Conservation (phyloP, 768 basidiomycete genomes). For the Rubroboletus pulcherrimus region DNA sequence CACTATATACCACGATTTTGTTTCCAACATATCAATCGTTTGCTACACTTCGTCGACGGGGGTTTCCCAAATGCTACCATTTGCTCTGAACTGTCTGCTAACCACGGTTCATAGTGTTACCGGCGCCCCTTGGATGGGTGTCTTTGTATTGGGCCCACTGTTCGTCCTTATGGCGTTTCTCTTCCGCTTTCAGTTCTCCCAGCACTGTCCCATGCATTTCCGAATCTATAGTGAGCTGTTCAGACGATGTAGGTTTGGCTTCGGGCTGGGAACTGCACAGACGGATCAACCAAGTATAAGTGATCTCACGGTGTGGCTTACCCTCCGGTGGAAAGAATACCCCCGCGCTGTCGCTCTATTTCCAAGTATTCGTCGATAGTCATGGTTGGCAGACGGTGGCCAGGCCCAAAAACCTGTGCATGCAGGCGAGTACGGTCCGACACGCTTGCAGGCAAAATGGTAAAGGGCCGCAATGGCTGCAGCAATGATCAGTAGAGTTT, state of each 20-base stretch:
- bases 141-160: constrained; percentile 91
- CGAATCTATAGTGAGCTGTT: constrained; percentile 72
- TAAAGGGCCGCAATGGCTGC: constrained; percentile 89
- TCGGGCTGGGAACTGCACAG: constrained; percentile 59
- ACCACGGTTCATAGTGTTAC: constrained; percentile 95
- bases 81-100: constrained; percentile 11
- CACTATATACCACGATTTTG: constrained; percentile 29
- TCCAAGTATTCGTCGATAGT: constrained; percentile 91
- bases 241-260: constrained; percentile 63
- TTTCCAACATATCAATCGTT: constrained; percentile 22
- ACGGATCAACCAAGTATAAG: constrained; percentile 4
- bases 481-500: constrained; percentile 5
- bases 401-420: constrained; percentile 78
- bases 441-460: constrained; percentile 74
- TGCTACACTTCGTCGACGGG: constrained; percentile 10
- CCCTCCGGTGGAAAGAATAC: constrained; percentile 87
- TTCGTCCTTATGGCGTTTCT: constrained; percentile 81
- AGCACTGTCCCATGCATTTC: constrained; percentile 78
- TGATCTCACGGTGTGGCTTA: constrained; percentile 36
- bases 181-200: constrained; percentile 67
- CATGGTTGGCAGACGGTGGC: constrained; percentile 90
- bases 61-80: constrained; percentile 5
- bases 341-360: constrained; percentile 78
- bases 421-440: constrained; percentile 69
- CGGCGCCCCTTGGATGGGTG: constrained; percentile 81